Conservation (phyloP, 495 filamentous ascomycete genomes). For the Hypomontagnella submonticulosa region DNA sequence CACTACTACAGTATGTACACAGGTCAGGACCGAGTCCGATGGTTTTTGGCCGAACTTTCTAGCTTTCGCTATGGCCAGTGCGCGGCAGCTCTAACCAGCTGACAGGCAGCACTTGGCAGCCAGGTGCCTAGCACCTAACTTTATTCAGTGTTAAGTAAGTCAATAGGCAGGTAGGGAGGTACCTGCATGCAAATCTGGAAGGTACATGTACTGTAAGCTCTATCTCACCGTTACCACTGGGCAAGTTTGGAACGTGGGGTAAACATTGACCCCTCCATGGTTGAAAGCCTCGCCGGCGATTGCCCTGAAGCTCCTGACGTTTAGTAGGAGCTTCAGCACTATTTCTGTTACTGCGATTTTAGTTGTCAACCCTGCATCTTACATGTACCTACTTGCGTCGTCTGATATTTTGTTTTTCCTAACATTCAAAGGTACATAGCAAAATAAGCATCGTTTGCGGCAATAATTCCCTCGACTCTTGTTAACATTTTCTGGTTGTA, state of each 20-base stretch:
- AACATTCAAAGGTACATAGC: too few species aligned
- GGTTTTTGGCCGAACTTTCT: conserved; percentile 30
- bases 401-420: too few species aligned
- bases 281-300: neutral
- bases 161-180: too few species aligned
- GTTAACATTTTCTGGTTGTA: neutral
- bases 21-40: conserved; percentile 28
- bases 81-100: neutral
- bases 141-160: too few species aligned
- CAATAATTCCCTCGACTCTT: too few species aligned
- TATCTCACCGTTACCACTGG: too few species aligned
- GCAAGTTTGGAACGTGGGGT: neutral
- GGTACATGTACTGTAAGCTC: too few species aligned
- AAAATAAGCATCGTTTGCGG: too few species aligned
- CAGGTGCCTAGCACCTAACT: neutral
- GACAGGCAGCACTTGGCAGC: neutral
- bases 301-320: neutral
- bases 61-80: neutral
- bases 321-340: neutral
- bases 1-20: neutral
- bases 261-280: conserved; percentile 13
- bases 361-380: too few species aligned
- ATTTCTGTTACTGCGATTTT: too few species aligned
- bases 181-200: too few species aligned
- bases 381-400: too few species aligned